These are phyloP conservation scores for Melaleuca alternifolia DNA, from an alignment of 345 rosid genomes.

Conservation along the genomic window DNA sequence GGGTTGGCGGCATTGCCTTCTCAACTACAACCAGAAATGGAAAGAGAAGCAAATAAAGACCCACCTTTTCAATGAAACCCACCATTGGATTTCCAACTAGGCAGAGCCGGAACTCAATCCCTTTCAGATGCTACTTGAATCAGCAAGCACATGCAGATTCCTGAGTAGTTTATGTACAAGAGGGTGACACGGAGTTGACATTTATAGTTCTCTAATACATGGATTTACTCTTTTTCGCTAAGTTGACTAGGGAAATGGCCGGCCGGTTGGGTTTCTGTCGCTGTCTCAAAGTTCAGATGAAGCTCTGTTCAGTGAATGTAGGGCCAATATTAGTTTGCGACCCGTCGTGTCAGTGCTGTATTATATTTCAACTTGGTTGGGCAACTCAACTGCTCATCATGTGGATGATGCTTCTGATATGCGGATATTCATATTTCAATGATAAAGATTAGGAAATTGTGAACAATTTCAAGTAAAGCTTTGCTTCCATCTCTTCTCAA, in stretches of 20 bases:
- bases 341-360: not conserved
- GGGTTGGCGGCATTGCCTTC: not conserved
- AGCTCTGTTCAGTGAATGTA: not conserved
- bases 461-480: not conserved
- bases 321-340: not conserved
- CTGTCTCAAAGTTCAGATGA: not conserved
- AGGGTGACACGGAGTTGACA: not conserved
- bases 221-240: not conserved
- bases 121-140: not conserved
- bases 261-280: not conserved
- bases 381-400: not conserved
- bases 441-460: not conserved
- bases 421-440: not conserved
- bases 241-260: not conserved
- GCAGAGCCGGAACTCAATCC: not conserved
- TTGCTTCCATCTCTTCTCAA: not conserved
- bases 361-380: not conserved
- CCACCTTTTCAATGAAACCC: not conserved
- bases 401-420: not conserved
- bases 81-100: not conserved
- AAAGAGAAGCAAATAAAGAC: not conserved
- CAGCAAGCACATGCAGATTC: not conserved
- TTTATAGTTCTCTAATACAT: not conserved
- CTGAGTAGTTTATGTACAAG: not conserved
- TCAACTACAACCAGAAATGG: not conserved